Evolutionary conservation across 805 yeast species (phyloP), one percentile per base, ranked within the genome.

Genomic region (Metschnikowia santaceciliae): DNA sequence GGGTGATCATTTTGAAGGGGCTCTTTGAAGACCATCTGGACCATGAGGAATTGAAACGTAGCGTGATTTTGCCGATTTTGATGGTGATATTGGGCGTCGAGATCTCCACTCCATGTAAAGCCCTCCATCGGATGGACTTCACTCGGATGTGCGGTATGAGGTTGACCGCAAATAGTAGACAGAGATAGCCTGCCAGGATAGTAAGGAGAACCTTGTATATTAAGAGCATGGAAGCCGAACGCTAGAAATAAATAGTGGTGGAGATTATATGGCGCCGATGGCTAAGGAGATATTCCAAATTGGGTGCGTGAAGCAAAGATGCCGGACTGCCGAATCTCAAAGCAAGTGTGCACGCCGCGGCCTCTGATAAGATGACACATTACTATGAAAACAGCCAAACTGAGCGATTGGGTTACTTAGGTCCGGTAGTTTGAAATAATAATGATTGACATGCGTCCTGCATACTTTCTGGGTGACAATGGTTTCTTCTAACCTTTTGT

Each of bases 71-170:
- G 10, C 38, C 35, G 23, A 49, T 48, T n/a, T 42, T 33, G 22
- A 58, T 42, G 13, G 48, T 46, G 41, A 40, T 46, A 7, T 45
- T 53, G 6, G 50, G 51, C 7, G 49, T 41, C 14, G 47, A 42
- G 40, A 58, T 19, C 10, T 46, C 37, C 32, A 58, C 52, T 8
- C 56, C 54, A 22, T 51, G 35, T 14, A 58, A 32, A 11, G 58
- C 42, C 37, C 54, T n/a, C 61, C 61, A 58, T n/a, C 61, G 52
- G 13, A 58, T 37, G 32, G 54, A 44, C 40, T 43, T 51, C 15
- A 58, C 59, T 15, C 49, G 43, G 22, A 58, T 33, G 15, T 36
- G 54, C 8, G 61, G 61, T 3, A 58, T 39, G 34, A 32, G 34
- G 17, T 58, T 58, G 11, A 57, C 23, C 10, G 43, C 15, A 14